Evolutionary conservation across 345 rosid genomes (phyloP).

Genomic region (Eucalyptus pauciflora): DNA sequence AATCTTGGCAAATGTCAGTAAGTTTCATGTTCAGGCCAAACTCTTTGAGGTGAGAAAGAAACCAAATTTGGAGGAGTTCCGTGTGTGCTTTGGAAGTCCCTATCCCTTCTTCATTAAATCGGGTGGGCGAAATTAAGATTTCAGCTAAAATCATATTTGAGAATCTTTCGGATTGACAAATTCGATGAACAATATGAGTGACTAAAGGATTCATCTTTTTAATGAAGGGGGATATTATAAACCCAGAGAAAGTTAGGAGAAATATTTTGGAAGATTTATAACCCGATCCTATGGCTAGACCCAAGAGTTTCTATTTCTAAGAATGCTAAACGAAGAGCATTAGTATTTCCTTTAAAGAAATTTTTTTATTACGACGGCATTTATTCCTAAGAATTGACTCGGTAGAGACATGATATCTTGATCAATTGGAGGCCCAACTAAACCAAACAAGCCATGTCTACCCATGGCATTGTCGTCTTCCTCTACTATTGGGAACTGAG

Average conservation of each 20-base stretch:
- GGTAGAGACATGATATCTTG: too few relatives aligned
- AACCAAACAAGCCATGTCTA: too few relatives aligned
- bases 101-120: not conserved
- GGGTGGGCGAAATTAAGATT: not conserved
- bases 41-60: not conserved
- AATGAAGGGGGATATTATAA: not conserved
- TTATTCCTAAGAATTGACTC: too few relatives aligned
- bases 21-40: not conserved
- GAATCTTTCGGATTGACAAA: not conserved
- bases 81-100: fast-evolving
- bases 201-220: not conserved
- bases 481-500: too few relatives aligned
- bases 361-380: too few relatives aligned
- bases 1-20: not conserved
- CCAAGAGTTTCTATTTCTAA: not conserved
- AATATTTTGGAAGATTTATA: not conserved
- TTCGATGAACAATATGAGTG: not conserved
- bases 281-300: not conserved
- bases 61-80: not conserved
- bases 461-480: too few relatives aligned
- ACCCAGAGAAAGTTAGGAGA: not conserved
- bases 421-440: too few relatives aligned
- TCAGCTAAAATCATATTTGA: not conserved
- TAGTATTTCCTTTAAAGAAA: not conserved
- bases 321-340: not conserved